Percentiles rank a stretch among this genome's conserved stretches.
Conservation (phyloP, 306 rosid species). For the Quercus engelmannii region DNA sequence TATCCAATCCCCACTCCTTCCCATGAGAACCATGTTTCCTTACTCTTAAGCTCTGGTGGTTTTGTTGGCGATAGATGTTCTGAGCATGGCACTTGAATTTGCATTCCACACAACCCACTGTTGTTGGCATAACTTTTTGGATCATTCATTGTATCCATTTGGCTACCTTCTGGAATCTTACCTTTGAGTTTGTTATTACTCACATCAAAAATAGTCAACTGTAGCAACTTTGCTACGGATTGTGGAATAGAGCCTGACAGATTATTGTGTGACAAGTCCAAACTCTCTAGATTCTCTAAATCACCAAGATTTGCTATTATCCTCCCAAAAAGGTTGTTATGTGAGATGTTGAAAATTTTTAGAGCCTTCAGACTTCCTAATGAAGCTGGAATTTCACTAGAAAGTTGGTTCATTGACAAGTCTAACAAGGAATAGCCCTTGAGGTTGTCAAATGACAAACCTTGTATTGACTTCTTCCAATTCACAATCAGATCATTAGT, state of each 20-base stretch:
- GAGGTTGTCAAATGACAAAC: conserved; percentile 12
- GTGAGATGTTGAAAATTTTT: conserved; percentile 29
- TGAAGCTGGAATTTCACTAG: conserved; percentile 15
- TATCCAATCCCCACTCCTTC: conserved; percentile 16
- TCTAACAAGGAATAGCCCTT: conserved; percentile 19
- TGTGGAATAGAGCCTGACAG: no score
- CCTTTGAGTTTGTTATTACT: conserved; percentile 3
- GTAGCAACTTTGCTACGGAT: no score
- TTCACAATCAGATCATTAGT: background rate
- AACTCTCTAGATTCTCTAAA: no score
- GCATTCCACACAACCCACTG: conserved; percentile 11
- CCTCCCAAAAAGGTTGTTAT: conserved; percentile 20
- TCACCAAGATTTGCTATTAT: background rate
- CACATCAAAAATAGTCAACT: no score
- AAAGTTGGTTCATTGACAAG: conserved; percentile 20
- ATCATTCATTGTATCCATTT: conserved; percentile 25
- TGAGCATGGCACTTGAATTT: conserved; percentile 13
- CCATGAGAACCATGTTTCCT: no score
- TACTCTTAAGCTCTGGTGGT: background rate
- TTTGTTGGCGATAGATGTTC: conserved; percentile 5
- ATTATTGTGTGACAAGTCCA: no score
- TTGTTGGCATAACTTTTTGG: conserved; percentile 13
- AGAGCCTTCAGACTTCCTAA: conserved; percentile 21
- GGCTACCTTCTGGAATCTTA: conserved; percentile 22
- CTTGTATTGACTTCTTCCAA: conserved; percentile 22